phyloP scores from a whole-genome alignment of 805 yeast genomes.

The Brettanomyces anomalus region DNA sequence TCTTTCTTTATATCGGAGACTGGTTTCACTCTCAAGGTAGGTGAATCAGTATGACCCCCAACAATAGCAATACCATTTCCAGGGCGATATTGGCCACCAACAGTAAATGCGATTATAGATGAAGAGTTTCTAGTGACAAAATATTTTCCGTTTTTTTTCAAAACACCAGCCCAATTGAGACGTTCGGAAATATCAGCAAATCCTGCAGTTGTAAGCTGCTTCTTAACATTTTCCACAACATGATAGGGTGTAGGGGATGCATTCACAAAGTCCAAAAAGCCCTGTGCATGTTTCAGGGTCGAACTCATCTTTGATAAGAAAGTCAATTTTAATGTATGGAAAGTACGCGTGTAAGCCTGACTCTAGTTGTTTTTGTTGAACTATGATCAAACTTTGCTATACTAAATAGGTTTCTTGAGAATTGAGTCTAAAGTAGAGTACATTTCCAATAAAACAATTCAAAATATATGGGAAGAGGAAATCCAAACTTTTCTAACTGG shows the following conservation, averaged over 20 bases:
- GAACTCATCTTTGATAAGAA: neutral
- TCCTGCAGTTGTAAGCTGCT: conserved; percentile 49
- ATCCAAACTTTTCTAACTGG: no score
- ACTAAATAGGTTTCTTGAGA: no score
- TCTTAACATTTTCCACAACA: conserved; percentile 63
- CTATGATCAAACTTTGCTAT: no score
- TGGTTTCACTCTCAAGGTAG: conserved; percentile 84
- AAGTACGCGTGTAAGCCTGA: neutral
- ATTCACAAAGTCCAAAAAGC: conserved; percentile 71
- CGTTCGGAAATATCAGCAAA: conserved; percentile 69
- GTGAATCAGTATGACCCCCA: conserved; percentile 97
- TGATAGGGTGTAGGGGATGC: conserved; percentile 92
- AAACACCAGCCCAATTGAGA: conserved; percentile 51
- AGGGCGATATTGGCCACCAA: conserved; percentile 62
- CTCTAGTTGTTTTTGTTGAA: no score
- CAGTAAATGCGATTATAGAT: conserved; percentile 78
- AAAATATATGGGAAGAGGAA: no score
- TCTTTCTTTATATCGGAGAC: conserved; percentile 59
- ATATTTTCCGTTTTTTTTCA: conserved; percentile 55
- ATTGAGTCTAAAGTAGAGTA: no score
- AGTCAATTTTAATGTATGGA: neutral
- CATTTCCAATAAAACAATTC: no score
- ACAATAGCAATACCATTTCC: conserved; percentile 83
- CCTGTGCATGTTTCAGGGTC: conserved; percentile 34
- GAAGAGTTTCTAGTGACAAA: conserved; percentile 87